Evolutionary conservation across 805 yeast species (phyloP).

Genomic region (Kazachstania taianensis): DNA sequence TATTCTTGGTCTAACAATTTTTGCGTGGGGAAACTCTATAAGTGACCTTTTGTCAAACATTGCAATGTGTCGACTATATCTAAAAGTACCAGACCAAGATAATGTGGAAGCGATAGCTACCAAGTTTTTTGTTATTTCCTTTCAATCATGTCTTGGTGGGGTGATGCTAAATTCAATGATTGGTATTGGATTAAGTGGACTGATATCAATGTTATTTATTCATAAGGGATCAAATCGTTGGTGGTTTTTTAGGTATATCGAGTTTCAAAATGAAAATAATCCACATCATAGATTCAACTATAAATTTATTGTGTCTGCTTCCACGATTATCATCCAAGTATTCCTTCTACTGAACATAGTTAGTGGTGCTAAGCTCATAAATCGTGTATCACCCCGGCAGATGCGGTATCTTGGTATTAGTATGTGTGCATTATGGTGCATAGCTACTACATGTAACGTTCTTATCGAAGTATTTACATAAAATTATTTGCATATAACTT

Average conservation of each 20-base stretch:
- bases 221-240: slow-evolving; percentile 11
- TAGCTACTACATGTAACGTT: slow-evolving; percentile 20
- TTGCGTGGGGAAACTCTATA: slow-evolving; percentile 88
- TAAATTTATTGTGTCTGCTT: slow-evolving; percentile 22
- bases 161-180: slow-evolving; percentile 70
- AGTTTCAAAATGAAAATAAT: slow-evolving; percentile 9
- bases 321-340: slow-evolving; percentile 17
- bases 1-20: slow-evolving; percentile 78
- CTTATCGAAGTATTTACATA: slow-evolving; percentile 14
- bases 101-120: slow-evolving; percentile 18
- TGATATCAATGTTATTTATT: slow-evolving; percentile 32
- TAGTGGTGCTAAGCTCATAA: slow-evolving; percentile 9
- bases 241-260: slow-evolving; percentile 20
- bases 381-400: slow-evolving; percentile 5
- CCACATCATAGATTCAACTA: slow-evolving; percentile 4
- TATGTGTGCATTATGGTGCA: slow-evolving; percentile 22
- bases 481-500: background rate
- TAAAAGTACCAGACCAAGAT: slow-evolving; percentile 18
- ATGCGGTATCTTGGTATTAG: slow-evolving; percentile 16
- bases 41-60: slow-evolving; percentile 85
- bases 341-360: slow-evolving; percentile 13
- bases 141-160: slow-evolving; percentile 90
- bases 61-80: slow-evolving; percentile 58
- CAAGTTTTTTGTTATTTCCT: slow-evolving; percentile 83
- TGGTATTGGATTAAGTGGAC: slow-evolving; percentile 74